Evolutionary conservation across 352 stramenopile genomes (phyloP), one percentile per base, ranked within the genome.

Genomic region (Globisporangium uncinulatum): DNA sequence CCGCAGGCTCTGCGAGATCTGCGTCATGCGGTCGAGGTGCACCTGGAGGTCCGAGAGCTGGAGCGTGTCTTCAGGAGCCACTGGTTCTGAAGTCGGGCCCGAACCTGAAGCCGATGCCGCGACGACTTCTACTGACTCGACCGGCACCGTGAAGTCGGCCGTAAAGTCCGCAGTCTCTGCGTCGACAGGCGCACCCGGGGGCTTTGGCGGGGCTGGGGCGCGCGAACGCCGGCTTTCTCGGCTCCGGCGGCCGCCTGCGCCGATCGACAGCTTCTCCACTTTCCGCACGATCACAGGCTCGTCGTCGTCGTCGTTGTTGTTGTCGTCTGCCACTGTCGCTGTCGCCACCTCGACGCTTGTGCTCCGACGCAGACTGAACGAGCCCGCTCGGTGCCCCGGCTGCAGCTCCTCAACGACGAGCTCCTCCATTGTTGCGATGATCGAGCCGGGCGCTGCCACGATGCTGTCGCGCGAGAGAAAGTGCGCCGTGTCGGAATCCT

Each of bases 21-120:
- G 67, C 45, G 83, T 86, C 80, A 90, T 90, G 36, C 76, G 78
- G 52, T 90, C 76, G 17, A 90, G 46, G 70, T 90, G 80, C 13
- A 87, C 64, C 56, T 90, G 80, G 43, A 90, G 57, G 45, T 87
- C 74, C 9, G 79, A 70, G 13, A 90, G 55, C 54, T 90, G 78
- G 31, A 87, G 71, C n/a, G 41, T 36, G 17, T 66, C 44, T 51
- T 65, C 62, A 6, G 39, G 51, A 20, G 57, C 49, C 34, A 43
- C 14, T 19, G 54, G 44, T 13, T 29, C 24, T 34, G 8, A 17
- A 11, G 5, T 19, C 24, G 24, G 24, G 24, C 24, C 24, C 24
- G 24, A 29, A 29, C 24, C 24, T 29, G 24, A 29, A 29, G 2
- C 24, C 4, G 24, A 29, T 10, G 41, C 41, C 19, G 41, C 41